Percentiles rank a stretch among this genome's conserved stretches.
These are phyloP conservation scores for Talaromyces sp. DNA, from an alignment of 2,329 filamentous ascomycete genomes.

Conservation along the genomic window DNA sequence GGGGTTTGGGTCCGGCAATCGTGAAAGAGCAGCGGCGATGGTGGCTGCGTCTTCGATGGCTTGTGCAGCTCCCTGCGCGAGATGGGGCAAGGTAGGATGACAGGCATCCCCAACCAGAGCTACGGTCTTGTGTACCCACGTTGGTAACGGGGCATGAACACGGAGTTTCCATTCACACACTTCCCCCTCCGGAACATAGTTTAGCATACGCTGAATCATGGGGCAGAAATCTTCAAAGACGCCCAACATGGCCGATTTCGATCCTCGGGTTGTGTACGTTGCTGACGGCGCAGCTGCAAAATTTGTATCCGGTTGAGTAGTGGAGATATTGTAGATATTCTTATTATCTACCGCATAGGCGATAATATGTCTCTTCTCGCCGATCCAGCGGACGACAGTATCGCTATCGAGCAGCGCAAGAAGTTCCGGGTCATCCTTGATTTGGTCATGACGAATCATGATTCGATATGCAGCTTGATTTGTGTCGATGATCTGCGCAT, in stretches of 20 bases:
- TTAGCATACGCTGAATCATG: conserved; percentile 55
- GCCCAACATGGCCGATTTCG: conserved; percentile 56
- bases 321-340: conserved; percentile 62
- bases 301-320: conserved; percentile 56
- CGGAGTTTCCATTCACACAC: conserved; percentile 63
- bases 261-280: conserved; percentile 60
- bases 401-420: conserved; percentile 53
- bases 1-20: conserved; percentile 43
- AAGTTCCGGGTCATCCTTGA: conserved; percentile 48
- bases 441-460: conserved; percentile 45
- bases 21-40: conserved; percentile 42
- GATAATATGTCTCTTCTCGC: conserved; percentile 62
- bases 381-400: conserved; percentile 59
- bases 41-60: conserved; percentile 60
- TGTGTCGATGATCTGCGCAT: conserved; percentile 44
- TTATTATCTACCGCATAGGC: conserved; percentile 61
- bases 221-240: conserved; percentile 59
- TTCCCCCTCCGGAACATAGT: conserved; percentile 59
- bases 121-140: conserved; percentile 52
- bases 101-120: conserved; percentile 46
- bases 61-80: conserved; percentile 63
- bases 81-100: conserved; percentile 62
- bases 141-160: conserved; percentile 57
- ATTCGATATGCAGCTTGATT: conserved; percentile 53
- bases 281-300: conserved; percentile 55